Evolutionary conservation across 1,139 yeast species (phyloP), one percentile per base, ranked within the genome.

Genomic region (Yamadazyma kanchanaburiensis): DNA sequence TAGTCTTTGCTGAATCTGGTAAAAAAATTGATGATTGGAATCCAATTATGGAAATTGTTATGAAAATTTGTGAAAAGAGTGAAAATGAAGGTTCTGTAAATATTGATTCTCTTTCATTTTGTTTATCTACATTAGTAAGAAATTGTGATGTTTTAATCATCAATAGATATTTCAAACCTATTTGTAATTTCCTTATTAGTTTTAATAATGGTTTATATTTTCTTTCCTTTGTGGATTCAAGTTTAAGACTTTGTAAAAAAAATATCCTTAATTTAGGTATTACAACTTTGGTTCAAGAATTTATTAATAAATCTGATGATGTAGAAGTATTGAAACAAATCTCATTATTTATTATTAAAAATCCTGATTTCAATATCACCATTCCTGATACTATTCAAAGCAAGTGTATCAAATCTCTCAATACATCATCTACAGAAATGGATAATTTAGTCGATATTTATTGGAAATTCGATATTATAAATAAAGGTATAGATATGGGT

Each of bases 1-100:
- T 80, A 28, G 49, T 69, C 0, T 82, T 80, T 53, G 77, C 84
- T 2, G 88, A 81, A 37, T 77, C 86, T 22, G 91, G 91, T 44
- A 69, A 58, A 37, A 80, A 78, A 45, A 67, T 80, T 6, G 48
- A 62, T 2, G 55, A 64, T 36, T 76, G 81, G 81, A 32, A 38
- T 25, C 32, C 46, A 14, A 22, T 58, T 33, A 27, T 58, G 9
- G 30, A 41, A 2, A 22, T 38, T 22, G 35, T 24, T n/a, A 4
- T 4, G 3, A 5, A 19, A 4, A n/a, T n/a, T 3, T 6, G 15
- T 5, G 22, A 19, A 20, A 12, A 21, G 5, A 17, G 28, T 8
- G 25, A 17, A 10, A 25, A 35, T 9, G 24, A 31, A 8, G 27
- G 21, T 12, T 15, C 33, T 1, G 39, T 58, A 19, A 38, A 31